phyloP scores from a whole-genome alignment of 2,329 filamentous ascomycete species.

The Exophiala phaeomuriformis region DNA sequence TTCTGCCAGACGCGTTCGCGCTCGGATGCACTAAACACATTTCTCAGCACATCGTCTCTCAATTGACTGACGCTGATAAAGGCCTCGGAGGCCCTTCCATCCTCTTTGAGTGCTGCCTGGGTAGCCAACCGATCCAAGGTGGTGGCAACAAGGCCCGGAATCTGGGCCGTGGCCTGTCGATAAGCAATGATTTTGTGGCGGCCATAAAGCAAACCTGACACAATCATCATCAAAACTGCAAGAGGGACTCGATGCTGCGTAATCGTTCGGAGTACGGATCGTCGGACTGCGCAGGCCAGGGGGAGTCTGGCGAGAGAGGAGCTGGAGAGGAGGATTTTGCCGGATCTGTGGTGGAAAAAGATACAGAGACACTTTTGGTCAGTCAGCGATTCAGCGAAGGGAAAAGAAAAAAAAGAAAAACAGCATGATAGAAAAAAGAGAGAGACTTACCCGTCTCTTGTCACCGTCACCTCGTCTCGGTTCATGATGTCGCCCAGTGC shows the following conservation, averaged over 20 bases:
- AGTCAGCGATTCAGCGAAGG: constrained; percentile 25
- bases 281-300: constrained; percentile 56
- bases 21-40: constrained; percentile 67
- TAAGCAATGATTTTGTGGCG: constrained; percentile 57
- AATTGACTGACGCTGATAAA: constrained; percentile 85
- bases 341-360: constrained; percentile 37
- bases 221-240: constrained; percentile 40
- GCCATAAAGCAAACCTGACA: constrained; percentile 53
- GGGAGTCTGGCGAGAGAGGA: constrained; percentile 87
- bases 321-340: constrained; percentile 64
- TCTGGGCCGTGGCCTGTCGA: constrained; percentile 59
- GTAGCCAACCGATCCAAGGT: constrained; percentile 74
- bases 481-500: constrained; percentile 45
- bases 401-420: constrained; percentile 24
- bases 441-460: constrained; percentile 51
- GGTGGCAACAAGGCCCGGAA: constrained; percentile 77
- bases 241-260: constrained; percentile 46
- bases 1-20: constrained; percentile 77
- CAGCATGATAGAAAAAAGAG: not conserved
- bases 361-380: constrained; percentile 21
- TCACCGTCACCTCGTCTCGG: constrained; percentile 54
- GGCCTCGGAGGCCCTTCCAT: constrained; percentile 59
- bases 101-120: constrained; percentile 72
- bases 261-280: constrained; percentile 43
- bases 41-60: constrained; percentile 79